A percentile compares a stretch with the other conserved stretches of the same genome.
Conservation (phyloP, 495 filamentous ascomycete genomes). For the Penicillium argentinense region DNA sequence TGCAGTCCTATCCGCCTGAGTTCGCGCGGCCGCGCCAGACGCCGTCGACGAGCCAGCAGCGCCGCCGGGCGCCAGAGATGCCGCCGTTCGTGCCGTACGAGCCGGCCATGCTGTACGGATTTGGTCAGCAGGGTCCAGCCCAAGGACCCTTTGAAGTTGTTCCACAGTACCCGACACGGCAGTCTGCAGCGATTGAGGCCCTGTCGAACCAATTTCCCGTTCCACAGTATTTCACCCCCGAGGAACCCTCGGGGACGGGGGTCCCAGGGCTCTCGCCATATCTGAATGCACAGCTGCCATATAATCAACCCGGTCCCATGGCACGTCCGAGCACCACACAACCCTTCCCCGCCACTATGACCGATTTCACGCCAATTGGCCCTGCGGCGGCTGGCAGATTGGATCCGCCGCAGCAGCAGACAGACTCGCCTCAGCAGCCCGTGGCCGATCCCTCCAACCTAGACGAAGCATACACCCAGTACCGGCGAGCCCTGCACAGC, state of each 20-base stretch:
- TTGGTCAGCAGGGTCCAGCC: constrained; percentile 65
- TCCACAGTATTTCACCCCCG: constrained; percentile 74
- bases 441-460: constrained; percentile 33
- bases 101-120: constrained; percentile 76
- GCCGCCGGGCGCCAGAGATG: constrained; percentile 7
- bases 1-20: constrained; percentile 45
- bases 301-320: constrained; percentile 55
- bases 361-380: constrained; percentile 49
- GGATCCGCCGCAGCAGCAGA: constrained; percentile 31
- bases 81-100: constrained; percentile 52
- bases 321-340: constrained; percentile 49
- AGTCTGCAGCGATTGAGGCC: constrained; percentile 78
- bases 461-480: constrained; percentile 70
- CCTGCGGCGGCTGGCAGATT: constrained; percentile 28
- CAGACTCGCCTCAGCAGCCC: constrained; percentile 17
- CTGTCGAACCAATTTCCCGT: constrained; percentile 67
- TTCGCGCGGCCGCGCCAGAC: constrained; percentile 26
- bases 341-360: constrained; percentile 54
- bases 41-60: constrained; percentile 17
- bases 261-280: constrained; percentile 54
- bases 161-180: constrained; percentile 75
- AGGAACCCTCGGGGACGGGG: constrained; percentile 65
- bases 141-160: constrained; percentile 73
- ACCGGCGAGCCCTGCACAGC: constrained; percentile 68
- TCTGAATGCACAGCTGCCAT: constrained; percentile 52